A percentile compares a stretch with the other conserved stretches of the same genome.
Conservation (phyloP, 805 yeast species). For the Candida bentonensis region DNA sequence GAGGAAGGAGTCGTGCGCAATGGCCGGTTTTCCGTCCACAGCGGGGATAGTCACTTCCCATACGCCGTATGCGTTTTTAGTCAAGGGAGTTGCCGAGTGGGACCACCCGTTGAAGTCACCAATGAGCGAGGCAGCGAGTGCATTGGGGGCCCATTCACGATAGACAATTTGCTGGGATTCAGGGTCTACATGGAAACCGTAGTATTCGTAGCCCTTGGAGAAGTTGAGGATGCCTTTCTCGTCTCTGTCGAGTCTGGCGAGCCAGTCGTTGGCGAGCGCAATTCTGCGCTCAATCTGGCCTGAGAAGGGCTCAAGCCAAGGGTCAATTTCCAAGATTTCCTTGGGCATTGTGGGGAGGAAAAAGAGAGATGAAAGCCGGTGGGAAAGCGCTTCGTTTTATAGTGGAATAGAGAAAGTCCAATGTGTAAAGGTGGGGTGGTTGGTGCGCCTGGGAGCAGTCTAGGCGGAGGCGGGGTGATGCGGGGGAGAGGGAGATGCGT, state of each 20-base stretch:
- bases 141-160: conserved; percentile 88
- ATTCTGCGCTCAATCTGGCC: conserved; percentile 58
- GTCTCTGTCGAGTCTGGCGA: conserved; percentile 33
- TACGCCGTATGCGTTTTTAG: conserved; percentile 53
- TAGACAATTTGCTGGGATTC: conserved; percentile 41
- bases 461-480: no score
- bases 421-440: no score
- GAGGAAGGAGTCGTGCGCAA: conserved; percentile 69
- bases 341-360: conserved; percentile 1
- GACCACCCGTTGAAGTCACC: conserved; percentile 92
- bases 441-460: no score
- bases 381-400: no score
- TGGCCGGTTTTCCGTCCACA: conserved; percentile 40
- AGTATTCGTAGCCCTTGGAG: conserved; percentile 60
- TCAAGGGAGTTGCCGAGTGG: conserved; percentile 38
- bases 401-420: no score
- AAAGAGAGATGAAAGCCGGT: no score
- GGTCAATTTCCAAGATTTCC: conserved; percentile 54
- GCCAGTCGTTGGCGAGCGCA: conserved; percentile 51
- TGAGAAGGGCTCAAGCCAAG: conserved; percentile 72
- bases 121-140: conserved; percentile 54
- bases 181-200: conserved; percentile 59
- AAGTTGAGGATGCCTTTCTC: conserved; percentile 59
- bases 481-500: no score
- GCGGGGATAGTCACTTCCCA: conserved; percentile 54